Base-by-base conservation (phyloP, 306 rosid genomes). In the Aeschynomene evenia region DNA sequence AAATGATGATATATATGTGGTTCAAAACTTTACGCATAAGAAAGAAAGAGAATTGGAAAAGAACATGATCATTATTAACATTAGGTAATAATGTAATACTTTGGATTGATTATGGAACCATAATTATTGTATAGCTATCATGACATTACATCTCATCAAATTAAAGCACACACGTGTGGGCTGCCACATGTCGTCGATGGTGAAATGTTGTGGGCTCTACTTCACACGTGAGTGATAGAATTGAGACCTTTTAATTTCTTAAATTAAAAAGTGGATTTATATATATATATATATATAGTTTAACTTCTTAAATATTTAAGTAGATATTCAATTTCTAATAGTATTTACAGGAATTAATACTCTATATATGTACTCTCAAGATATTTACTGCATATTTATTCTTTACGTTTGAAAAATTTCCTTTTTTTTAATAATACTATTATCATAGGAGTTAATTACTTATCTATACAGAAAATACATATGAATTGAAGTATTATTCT, bases 161-260 rank as follows among this genome's bases (percentile, higher is more conserved):
- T 36, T 48, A 61, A 28, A 4, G 5, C 19, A 45, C 83, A 74
- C 88, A 74, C 86, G 90, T 68, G 90, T 75, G 85, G 63, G 54
- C 71, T 74, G 51, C 18, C 63, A 26, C 79, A 68, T 63, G 48
- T 13, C 14, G 48, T 13, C 14, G 84, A 82, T 75, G 68, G 77
- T 60, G 82, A 85, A 56, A 68, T 68, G 39, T 64, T 64, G 82
- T 77, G 87, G 86, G 82, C 74, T 77, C 81, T 37, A 22, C 75
- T 65, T 56, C 85, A 81, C 87, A 83, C 90, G 94, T 81, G 90
- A 80, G 74, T 59, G 78, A 57, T 52, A 75, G 73, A 52, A 55
- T 56, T n/a, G n/a, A 53, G 48, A 55, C 31, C 42, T 58, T 67
- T 66, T 40, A 65, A 83, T n/a, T n/a, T n/a, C n/a, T n/a, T n/a